A percentile compares a stretch with the other conserved stretches of the same genome.
These are phyloP conservation scores for Colletotrichum zoysiae DNA, from an alignment of 2,329 filamentous ascomycete genomes.

Conservation along the genomic window DNA sequence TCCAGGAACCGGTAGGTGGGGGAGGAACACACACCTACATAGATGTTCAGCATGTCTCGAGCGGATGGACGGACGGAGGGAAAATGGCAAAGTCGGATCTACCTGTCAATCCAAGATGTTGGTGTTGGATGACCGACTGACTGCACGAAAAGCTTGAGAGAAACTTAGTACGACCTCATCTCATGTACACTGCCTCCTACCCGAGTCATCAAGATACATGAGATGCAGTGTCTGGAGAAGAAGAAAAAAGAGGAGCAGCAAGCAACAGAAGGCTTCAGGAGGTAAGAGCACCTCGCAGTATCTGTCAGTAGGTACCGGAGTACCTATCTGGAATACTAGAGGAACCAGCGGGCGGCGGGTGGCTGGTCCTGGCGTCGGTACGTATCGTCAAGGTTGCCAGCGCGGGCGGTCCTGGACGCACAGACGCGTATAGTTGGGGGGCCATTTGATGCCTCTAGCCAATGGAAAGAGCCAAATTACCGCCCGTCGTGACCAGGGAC, in stretches of 20 bases:
- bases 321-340: neutral
- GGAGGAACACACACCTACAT: neutral
- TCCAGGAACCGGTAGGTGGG: constrained; percentile 31
- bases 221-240: neutral
- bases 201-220: neutral
- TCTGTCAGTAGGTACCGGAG: too few species aligned
- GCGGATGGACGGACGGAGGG: constrained; percentile 5
- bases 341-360: neutral
- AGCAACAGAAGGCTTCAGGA: constrained; percentile 26
- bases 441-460: constrained; percentile 11
- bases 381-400: neutral
- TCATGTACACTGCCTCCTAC: neutral
- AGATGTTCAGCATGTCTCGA: neutral
- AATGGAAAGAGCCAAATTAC: constrained; percentile 45
- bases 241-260: constrained; percentile 11
- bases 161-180: too few species aligned
- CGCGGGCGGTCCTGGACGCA: constrained; percentile 9
- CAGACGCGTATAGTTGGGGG: constrained; percentile 9
- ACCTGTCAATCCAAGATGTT: neutral
- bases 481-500: constrained; percentile 45
- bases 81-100: neutral
- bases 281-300: neutral
- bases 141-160: too few species aligned
- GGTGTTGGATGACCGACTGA: neutral
- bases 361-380: neutral